Conservation (phyloP, 2,329 filamentous ascomycete genomes). For the Epichloe scottii region DNA sequence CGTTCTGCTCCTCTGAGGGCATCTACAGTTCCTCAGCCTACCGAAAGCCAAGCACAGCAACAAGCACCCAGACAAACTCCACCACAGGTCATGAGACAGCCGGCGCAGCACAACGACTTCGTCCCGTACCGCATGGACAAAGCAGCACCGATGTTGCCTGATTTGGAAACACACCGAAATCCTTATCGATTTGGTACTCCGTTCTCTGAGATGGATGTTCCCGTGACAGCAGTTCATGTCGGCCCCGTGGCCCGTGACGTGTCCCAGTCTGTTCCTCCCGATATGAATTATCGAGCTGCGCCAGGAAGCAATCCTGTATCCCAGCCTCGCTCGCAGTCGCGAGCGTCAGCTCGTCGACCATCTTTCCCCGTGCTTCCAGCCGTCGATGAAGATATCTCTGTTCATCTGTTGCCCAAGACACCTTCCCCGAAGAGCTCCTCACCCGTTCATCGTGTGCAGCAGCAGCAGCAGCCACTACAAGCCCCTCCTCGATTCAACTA, state of each 20-base stretch:
- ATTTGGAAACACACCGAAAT: conserved; percentile 41
- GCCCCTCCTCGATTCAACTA: conserved; percentile 42
- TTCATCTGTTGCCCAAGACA: conserved; percentile 22
- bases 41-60: conserved; percentile 13
- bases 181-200: conserved; percentile 74
- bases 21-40: conserved; percentile 16
- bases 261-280: conserved; percentile 85
- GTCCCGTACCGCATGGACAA: conserved; percentile 40
- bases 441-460: conserved; percentile 21
- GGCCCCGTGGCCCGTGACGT: conserved; percentile 65
- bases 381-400: conserved; percentile 51
- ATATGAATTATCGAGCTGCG: conserved; percentile 65
- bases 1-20: conserved; percentile 16
- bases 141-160: conserved; percentile 37
- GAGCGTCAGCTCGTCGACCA: conserved; percentile 48
- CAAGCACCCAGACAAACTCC: conserved; percentile 13
- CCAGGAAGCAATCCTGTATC: conserved; percentile 18
- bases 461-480: conserved; percentile 31
- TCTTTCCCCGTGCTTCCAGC: conserved; percentile 57
- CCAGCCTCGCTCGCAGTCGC: conserved; percentile 37
- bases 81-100: conserved; percentile 9
- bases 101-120: conserved; percentile 22
- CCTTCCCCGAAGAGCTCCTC: conserved; percentile 22
- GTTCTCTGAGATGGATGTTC: conserved; percentile 82
- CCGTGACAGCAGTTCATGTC: conserved; percentile 58